Percentiles rank a stretch among this genome's conserved stretches.
phyloP scores from a whole-genome alignment of 2,329 filamentous ascomycete genomes.

The Arachnomyces sp. region DNA sequence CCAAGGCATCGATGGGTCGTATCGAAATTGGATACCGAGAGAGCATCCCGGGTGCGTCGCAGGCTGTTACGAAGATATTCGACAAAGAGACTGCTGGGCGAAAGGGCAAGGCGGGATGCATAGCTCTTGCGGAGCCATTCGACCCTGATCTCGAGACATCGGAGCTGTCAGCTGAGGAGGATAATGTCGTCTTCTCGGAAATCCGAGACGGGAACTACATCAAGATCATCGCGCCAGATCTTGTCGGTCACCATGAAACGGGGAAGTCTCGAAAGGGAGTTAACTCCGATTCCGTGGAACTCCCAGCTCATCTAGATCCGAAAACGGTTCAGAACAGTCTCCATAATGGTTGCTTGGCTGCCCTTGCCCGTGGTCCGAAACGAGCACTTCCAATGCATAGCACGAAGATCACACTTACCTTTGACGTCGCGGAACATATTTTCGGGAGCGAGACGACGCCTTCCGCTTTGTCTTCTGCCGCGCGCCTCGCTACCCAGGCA shows the following conservation, averaged over 20 bases:
- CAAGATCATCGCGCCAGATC: conserved; percentile 45
- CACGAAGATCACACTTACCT: conserved; percentile 59
- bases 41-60: conserved; percentile 54
- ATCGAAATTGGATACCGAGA: conserved; percentile 97
- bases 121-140: conserved; percentile 57
- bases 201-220: conserved; percentile 63
- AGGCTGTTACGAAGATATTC: conserved; percentile 54
- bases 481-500: conserved; percentile 57
- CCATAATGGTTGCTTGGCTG: conserved; percentile 72
- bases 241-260: conserved; percentile 21
- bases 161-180: conserved; percentile 4
- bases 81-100: conserved; percentile 76
- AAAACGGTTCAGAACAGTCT: conserved; percentile 47
- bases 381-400: conserved; percentile 72
- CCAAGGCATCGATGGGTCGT: conserved; percentile 71
- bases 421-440: conserved; percentile 58
- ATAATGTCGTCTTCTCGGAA: conserved; percentile 32
- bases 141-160: conserved; percentile 17
- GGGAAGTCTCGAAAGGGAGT: conserved; percentile 25
- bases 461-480: conserved; percentile 59
- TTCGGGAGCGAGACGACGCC: conserved; percentile 60
- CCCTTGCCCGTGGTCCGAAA: conserved; percentile 73
- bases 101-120: conserved; percentile 67
- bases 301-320: conserved; percentile 44
- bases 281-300: conserved; percentile 25